Evolutionary conservation across 2,329 filamentous ascomycete genomes (phyloP).

Genomic region (Ceratocystis smalleyi): DNA sequence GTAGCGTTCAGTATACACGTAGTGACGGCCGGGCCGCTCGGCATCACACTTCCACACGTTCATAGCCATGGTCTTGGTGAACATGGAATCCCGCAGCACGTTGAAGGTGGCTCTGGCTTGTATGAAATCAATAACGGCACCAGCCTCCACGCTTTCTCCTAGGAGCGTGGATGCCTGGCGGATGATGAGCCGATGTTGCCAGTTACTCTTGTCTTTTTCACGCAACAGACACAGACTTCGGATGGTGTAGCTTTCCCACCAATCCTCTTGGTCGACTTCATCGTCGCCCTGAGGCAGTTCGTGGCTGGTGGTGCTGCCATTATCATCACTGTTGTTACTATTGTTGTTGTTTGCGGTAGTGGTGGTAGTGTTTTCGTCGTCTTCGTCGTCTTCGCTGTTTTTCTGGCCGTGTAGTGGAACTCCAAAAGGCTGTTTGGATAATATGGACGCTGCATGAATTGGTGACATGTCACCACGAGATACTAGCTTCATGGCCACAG

Average conservation of each 20-base stretch:
- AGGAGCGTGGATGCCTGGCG: slow-evolving; percentile 48
- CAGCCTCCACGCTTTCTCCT: slow-evolving; percentile 30
- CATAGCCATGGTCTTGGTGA: slow-evolving; percentile 87
- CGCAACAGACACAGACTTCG: slow-evolving; percentile 36
- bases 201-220: slow-evolving; percentile 77
- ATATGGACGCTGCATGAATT: slow-evolving; percentile 35
- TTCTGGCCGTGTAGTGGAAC: slow-evolving; percentile 18
- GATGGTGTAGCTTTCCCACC: slow-evolving; percentile 40
- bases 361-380: slow-evolving; percentile 22
- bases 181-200: slow-evolving; percentile 84
- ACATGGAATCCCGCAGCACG: slow-evolving; percentile 57
- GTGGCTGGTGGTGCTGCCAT: slow-evolving; percentile 5
- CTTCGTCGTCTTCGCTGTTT: slow-evolving; percentile 25
- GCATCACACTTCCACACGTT: slow-evolving; percentile 92
- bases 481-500: slow-evolving; percentile 69
- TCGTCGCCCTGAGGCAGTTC: slow-evolving; percentile 10
- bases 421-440: slow-evolving; percentile 42
- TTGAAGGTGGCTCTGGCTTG: slow-evolving; percentile 66
- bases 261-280: slow-evolving; percentile 44
- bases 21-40: slow-evolving; percentile 69
- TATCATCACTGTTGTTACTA: slow-evolving; percentile 22
- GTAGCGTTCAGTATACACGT: slow-evolving; percentile 81
- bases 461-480: slow-evolving; percentile 33
- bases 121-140: slow-evolving; percentile 27
- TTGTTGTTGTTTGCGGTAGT: too few relatives aligned